Percentiles rank a stretch among this genome's conserved stretches.
phyloP scores from a whole-genome alignment of 345 rosid genomes.

The Eucalyptus globulus region DNA sequence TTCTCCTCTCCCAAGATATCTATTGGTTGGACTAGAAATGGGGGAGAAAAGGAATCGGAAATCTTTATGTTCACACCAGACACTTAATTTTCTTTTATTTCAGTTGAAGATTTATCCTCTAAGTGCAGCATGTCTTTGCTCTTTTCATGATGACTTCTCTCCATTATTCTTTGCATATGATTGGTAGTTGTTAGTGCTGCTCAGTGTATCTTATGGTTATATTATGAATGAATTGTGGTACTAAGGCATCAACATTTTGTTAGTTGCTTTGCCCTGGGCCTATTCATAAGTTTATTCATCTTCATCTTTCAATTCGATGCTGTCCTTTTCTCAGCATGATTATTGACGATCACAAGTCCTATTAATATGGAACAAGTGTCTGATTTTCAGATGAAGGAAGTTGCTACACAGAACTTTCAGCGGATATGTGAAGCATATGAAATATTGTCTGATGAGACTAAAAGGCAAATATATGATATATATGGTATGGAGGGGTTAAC shows the following conservation, averaged over 20 bases:
- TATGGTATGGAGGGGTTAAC: slow-evolving; percentile 92
- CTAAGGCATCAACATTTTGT: not conserved
- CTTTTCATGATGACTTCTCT: not conserved
- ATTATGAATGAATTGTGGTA: not conserved
- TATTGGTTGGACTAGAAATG: not conserved
- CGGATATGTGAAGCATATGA: slow-evolving; percentile 91
- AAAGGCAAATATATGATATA: slow-evolving; percentile 75
- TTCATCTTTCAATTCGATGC: not conserved
- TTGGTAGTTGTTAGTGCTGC: not conserved
- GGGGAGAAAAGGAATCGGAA: not conserved
- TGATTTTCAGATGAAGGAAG: slow-evolving; percentile 70
- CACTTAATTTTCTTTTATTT: not conserved
- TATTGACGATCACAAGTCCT: not conserved
- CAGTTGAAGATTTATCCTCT: not conserved
- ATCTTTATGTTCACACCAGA: not conserved
- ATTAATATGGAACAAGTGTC: not conserved
- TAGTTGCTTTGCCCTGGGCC: not conserved
- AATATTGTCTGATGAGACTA: slow-evolving; percentile 71
- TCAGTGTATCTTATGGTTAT: not conserved
- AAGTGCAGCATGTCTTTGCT: not conserved
- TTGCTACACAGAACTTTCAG: slow-evolving; percentile 78
- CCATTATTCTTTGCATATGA: not conserved
- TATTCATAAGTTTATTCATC: not conserved
- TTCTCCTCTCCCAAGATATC: not conserved
- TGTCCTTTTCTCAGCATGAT: not conserved